These are phyloP conservation scores for Pseudopithomyces maydicus DNA, from an alignment of 2,329 filamentous ascomycete species.

Conservation along the genomic window DNA sequence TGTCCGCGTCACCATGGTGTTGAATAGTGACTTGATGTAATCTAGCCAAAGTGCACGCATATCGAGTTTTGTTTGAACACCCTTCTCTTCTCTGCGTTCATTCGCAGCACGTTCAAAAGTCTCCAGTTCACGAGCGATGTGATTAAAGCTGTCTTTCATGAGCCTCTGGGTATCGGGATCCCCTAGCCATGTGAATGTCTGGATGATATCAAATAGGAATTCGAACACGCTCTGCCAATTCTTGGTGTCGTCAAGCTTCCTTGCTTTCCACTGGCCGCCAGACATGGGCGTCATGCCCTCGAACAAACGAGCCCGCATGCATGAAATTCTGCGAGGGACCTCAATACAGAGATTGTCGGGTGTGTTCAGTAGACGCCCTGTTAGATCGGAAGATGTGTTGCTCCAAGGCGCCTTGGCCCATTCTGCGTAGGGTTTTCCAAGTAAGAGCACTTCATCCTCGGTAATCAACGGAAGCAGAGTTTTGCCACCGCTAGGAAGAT, in stretches of 20 bases:
- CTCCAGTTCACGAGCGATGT: background rate
- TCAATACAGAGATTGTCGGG: background rate
- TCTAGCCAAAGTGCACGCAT: conserved; percentile 9
- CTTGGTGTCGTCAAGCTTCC: conserved; percentile 7
- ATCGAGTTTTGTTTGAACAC: background rate
- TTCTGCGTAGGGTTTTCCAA: background rate
- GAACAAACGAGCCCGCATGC: conserved; percentile 6
- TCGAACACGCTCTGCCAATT: conserved; percentile 8
- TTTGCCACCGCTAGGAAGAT: conserved; percentile 1
- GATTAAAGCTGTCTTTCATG: conserved; percentile 5
- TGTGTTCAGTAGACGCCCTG: background rate
- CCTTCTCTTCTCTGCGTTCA: conserved; percentile 3
- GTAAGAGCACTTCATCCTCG: conserved; percentile 5
- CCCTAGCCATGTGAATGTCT: conserved; percentile 1
- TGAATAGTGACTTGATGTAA: conserved; percentile 6
- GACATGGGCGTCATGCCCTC: conserved; percentile 11
- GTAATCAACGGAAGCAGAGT: background rate
- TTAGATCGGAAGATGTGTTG: background rate
- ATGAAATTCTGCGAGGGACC: background rate
- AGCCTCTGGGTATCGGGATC: background rate
- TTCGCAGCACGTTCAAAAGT: conserved; percentile 8
- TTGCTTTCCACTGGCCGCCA: conserved; percentile 7
- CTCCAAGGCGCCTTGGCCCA: conserved; percentile 2
- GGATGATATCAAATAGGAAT: background rate
- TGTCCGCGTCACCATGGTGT: conserved; percentile 10